phyloP scores from a whole-genome alignment of 805 yeast genomes.

The Metschnikowia amazonensis region DNA sequence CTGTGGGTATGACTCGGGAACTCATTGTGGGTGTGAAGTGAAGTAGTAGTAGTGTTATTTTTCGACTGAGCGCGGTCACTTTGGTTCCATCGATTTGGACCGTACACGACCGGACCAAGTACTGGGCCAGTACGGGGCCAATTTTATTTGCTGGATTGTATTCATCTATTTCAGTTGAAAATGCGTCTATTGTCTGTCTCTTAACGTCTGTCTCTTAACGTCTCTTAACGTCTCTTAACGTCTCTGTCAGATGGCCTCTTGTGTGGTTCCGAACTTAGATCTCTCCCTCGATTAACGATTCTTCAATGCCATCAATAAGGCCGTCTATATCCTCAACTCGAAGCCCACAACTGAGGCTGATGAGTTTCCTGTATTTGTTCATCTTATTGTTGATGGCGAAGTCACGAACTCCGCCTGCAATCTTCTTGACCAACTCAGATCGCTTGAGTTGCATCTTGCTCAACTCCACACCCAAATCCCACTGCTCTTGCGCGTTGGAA shows the following conservation, averaged over 20 bases:
- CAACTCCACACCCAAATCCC: slow-evolving; percentile 26
- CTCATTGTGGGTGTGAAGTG: not conserved
- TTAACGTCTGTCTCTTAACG: too few relatives aligned
- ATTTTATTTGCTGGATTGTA: not conserved
- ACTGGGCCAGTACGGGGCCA: not conserved
- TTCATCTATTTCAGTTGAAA: not conserved
- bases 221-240: too few relatives aligned
- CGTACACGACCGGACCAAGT: not conserved
- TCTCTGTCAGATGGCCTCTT: not conserved
- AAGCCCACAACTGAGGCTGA: slow-evolving; percentile 73
- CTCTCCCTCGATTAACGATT: slow-evolving; percentile 15
- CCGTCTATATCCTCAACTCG: slow-evolving; percentile 77
- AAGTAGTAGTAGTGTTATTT: not conserved
- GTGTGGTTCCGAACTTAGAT: not conserved
- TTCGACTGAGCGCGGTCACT: not conserved
- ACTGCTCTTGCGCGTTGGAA: slow-evolving; percentile 1
- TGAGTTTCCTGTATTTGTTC: slow-evolving; percentile 72
- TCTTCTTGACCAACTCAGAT: slow-evolving; percentile 38
- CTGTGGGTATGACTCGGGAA: slow-evolving; percentile 8
- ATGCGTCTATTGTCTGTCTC: not conserved
- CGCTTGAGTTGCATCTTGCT: slow-evolving; percentile 53
- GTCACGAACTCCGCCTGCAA: slow-evolving; percentile 44
- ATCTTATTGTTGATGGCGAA: slow-evolving; percentile 52
- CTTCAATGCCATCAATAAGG: slow-evolving; percentile 67
- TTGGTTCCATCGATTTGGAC: not conserved